phyloP scores from a whole-genome alignment of 2,329 filamentous ascomycete species.

The Pseudogymnoascus sp. region DNA sequence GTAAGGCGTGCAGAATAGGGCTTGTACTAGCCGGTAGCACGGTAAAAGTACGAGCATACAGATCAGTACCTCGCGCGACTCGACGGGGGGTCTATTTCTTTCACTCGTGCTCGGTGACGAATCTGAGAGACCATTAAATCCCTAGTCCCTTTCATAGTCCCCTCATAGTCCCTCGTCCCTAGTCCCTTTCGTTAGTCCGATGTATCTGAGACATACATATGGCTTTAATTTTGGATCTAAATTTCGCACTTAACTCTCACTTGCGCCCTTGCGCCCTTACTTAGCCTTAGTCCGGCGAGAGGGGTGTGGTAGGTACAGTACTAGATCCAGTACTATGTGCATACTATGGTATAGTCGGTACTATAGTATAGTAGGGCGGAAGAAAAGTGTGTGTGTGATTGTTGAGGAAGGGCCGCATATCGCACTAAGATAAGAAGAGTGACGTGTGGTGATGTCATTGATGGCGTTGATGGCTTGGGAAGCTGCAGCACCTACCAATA shows the following conservation, averaged over 20 bases:
- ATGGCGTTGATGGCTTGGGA: constrained; percentile 1
- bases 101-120: not conserved
- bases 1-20: not conserved
- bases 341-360: no score
- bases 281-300: not conserved
- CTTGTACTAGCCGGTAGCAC: not conserved
- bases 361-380: no score
- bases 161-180: not conserved
- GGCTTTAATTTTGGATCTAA: not conserved
- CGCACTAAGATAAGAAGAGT: not conserved
- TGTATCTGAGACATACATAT: constrained; percentile 1
- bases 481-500: not conserved
- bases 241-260: not conserved
- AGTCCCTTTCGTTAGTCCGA: not conserved
- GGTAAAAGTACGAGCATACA: not conserved
- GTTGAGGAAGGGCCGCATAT: not conserved
- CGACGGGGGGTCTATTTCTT: not conserved
- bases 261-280: no score
- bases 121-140: not conserved
- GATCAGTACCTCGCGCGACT: not conserved
- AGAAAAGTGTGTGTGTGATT: not conserved
- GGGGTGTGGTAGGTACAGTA: no score
- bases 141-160: not conserved
- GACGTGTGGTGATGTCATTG: not conserved
- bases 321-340: no score